Base-by-base conservation (phyloP, 2,329 filamentous ascomycete genomes). In the Penicillium olsonii region DNA sequence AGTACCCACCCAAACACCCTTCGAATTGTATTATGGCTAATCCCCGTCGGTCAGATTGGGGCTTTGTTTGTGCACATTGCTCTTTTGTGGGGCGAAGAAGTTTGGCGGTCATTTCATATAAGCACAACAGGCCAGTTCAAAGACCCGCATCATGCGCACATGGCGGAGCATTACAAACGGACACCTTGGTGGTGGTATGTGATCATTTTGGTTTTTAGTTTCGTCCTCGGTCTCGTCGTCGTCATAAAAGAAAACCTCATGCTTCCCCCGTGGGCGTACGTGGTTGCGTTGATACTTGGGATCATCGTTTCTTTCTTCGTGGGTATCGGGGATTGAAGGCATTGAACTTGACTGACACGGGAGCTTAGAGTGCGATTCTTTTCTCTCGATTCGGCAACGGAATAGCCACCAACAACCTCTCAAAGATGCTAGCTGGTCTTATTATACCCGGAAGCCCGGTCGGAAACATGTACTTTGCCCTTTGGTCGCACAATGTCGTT, bases 401-500 rank as follows among this genome's bases (percentile, higher is more conserved):
- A 11, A 82, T 83, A 27, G 78, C 78, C 7, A 83, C 80, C 2
- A 83, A 83, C 59, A 81, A 83, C 48, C 50, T 84, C 33, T 82
- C 79, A 17, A 82, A 82, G 55, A 80, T 82, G 78, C 50, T 83
- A 40, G 80, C 74, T 0, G 80, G 80, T 42, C 67, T 81, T 3
- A 65, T 79, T 49, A 55, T 81, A 2, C 79, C 79, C 2, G 76
- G 72, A 2, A 73, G 75, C 1, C 79, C 79, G 0, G 56, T 82
- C 4, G 79, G 78, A 2, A 82, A 82, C 62, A 79, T 82, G 76
- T 82, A 82, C 62, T 82, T 82, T 59, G 77, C 80, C 7, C 75
- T 76, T 10, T 83, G 79, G 79, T 83, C 79, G 1, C 81, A 84
- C 64, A 80, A 77, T 31, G 77, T 83, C 41, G 82, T 84, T 41